Percentiles rank a stretch among this genome's conserved stretches.
These are phyloP conservation scores for Trichoderma orchidacearum DNA, from an alignment of 495 filamentous ascomycete genomes.

Conservation along the genomic window DNA sequence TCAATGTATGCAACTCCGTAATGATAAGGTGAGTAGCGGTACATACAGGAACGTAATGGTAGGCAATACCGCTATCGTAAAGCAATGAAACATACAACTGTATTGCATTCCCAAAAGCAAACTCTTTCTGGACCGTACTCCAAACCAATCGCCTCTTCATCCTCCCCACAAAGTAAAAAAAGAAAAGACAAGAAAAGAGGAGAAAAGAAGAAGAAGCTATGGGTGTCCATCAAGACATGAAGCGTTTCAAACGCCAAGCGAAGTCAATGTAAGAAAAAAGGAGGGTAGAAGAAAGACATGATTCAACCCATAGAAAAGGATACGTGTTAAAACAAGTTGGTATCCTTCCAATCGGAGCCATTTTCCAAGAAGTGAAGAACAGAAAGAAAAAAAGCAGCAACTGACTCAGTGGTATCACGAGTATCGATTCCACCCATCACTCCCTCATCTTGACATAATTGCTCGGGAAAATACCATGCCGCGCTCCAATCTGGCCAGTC, in stretches of 20 bases:
- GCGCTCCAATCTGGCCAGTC: constrained; percentile 41
- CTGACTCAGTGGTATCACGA: neutral
- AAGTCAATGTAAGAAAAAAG: neutral
- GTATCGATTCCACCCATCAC: constrained; percentile 5
- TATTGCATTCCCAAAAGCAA: no score
- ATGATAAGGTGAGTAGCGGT: no score
- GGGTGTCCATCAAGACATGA: neutral
- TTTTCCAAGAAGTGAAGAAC: neutral
- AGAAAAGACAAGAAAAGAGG: no score
- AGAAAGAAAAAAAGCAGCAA: neutral
- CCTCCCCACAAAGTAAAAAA: neutral
- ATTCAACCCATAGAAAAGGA: neutral
- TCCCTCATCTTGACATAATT: constrained; percentile 42
- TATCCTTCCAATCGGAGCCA: neutral
- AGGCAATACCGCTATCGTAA: no score
- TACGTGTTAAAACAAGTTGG: constrained; percentile 1
- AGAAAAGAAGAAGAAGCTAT: no score
- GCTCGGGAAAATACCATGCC: constrained; percentile 40
- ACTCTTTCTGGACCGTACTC: no score
- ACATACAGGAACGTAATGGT: no score
- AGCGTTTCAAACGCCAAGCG: neutral
- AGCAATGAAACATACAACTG: no score
- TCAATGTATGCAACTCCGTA: no score
- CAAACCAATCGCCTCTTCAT: neutral
- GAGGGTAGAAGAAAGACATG: no score